Evolutionary conservation across 345 rosid genomes (phyloP).

Genomic region (Trapa bicornis): DNA sequence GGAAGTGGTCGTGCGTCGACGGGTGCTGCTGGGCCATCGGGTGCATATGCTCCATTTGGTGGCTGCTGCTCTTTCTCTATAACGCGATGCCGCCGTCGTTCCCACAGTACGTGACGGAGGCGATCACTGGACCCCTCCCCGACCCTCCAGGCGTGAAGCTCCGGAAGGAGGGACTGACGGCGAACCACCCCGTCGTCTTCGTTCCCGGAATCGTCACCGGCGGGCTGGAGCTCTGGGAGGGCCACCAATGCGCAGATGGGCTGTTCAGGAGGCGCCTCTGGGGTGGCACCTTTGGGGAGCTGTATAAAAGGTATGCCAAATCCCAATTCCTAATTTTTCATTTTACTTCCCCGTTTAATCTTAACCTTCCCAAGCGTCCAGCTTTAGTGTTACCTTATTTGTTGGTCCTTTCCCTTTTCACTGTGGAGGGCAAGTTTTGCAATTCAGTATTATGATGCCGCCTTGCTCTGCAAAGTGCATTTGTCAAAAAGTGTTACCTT

Average conservation of each 20-base stretch:
- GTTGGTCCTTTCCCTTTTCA: background rate
- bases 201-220: constrained; percentile 70
- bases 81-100: constrained; percentile 60
- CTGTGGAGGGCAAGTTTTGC: background rate
- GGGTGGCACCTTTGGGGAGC: constrained; percentile 64
- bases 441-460: background rate
- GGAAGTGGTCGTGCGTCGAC: constrained; percentile 41
- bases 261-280: constrained; percentile 64
- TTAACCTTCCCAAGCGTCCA: background rate
- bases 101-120: constrained; percentile 63
- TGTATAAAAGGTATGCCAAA: constrained; percentile 38
- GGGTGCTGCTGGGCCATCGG: constrained; percentile 60
- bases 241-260: constrained; percentile 55
- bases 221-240: constrained; percentile 67
- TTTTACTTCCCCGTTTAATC: background rate
- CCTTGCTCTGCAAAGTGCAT: too few relatives aligned
- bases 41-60: constrained; percentile 44
- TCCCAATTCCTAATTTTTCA: too few relatives aligned
- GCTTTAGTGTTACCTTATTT: background rate
- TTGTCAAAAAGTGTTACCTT: too few relatives aligned
- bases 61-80: constrained; percentile 42
- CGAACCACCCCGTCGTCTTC: constrained; percentile 54
- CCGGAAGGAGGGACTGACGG: constrained; percentile 45
- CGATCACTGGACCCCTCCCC: constrained; percentile 44
- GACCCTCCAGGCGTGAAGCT: constrained; percentile 61